A percentile compares a stretch with the other conserved stretches of the same genome.
Evolutionary conservation across 768 basidiomycete species (phyloP).

Genomic region (Pleurotus salmoneostramineus): DNA sequence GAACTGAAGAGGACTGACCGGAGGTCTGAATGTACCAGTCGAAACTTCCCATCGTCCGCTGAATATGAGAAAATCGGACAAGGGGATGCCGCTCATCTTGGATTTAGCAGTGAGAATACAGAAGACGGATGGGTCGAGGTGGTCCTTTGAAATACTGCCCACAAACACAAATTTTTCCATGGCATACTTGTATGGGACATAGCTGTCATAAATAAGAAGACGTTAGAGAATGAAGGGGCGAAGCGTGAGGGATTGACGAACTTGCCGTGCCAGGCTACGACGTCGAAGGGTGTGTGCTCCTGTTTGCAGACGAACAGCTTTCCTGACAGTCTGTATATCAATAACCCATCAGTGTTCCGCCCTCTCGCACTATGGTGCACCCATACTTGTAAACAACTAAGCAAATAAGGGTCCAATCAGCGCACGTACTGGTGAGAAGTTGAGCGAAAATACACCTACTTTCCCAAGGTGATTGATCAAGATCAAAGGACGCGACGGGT

Average conservation of each 20-base stretch:
- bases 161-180: conserved; percentile 61
- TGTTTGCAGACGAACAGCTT: conserved; percentile 50
- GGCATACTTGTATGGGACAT: conserved; percentile 65
- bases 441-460: conserved; percentile 27
- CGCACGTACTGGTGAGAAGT: background rate
- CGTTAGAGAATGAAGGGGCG: background rate
- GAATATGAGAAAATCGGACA: conserved; percentile 65
- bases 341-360: background rate
- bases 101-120: conserved; percentile 66
- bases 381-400: conserved; percentile 47
- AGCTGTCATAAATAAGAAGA: conserved; percentile 26
- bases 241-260: conserved; percentile 21
- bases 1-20: conserved; percentile 28
- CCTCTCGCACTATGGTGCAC: background rate
- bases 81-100: conserved; percentile 51
- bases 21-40: conserved; percentile 53
- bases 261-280: conserved; percentile 72
- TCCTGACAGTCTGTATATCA: conserved; percentile 41
- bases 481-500: conserved; percentile 62
- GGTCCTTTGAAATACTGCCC: conserved; percentile 63
- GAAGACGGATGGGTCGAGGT: conserved; percentile 68
- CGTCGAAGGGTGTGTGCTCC: conserved; percentile 68
- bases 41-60: conserved; percentile 65
- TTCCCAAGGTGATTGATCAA: conserved; percentile 59
- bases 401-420: background rate